These are phyloP conservation scores for Thinopyrum elongatum DNA, from an alignment of 176 grass and related monocot genomes.

Conservation along the genomic window DNA sequence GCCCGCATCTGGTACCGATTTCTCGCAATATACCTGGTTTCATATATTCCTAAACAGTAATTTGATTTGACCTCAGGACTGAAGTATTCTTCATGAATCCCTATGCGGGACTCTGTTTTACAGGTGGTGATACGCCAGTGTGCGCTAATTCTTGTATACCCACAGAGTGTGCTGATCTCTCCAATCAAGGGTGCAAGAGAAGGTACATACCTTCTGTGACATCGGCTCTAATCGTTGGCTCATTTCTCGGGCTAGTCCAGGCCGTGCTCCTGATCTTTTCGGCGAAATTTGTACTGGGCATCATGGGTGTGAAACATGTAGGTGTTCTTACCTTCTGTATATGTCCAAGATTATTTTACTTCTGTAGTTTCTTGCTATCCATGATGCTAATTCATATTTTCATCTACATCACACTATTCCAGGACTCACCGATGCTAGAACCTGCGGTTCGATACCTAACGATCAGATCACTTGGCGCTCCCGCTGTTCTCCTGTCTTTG, in stretches of 20 bases:
- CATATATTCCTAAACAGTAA: background rate
- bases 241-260: conserved; percentile 82
- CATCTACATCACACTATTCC: background rate
- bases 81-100: background rate
- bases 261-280: conserved; percentile 72
- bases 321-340: conserved; percentile 30
- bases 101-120: conserved; percentile 24
- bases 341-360: background rate
- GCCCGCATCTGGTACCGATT: conserved; percentile 36
- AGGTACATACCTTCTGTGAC: conserved; percentile 95
- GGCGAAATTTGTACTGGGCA: conserved; percentile 59
- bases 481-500: conserved; percentile 88
- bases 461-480: conserved; percentile 84
- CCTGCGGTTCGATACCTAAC: conserved; percentile 91
- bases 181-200: conserved; percentile 44
- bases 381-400: background rate
- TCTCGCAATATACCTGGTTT: conserved; percentile 12
- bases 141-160: conserved; percentile 39
- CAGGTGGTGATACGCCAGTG: conserved; percentile 48
- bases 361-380: background rate
- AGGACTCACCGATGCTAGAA: conserved; percentile 76
- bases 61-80: background rate
- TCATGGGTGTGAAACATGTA: conserved; percentile 87
- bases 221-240: conserved; percentile 79
- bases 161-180: conserved; percentile 29